phyloP scores from a whole-genome alignment of 441 rosid genomes.

The Populus trichocarpa region DNA sequence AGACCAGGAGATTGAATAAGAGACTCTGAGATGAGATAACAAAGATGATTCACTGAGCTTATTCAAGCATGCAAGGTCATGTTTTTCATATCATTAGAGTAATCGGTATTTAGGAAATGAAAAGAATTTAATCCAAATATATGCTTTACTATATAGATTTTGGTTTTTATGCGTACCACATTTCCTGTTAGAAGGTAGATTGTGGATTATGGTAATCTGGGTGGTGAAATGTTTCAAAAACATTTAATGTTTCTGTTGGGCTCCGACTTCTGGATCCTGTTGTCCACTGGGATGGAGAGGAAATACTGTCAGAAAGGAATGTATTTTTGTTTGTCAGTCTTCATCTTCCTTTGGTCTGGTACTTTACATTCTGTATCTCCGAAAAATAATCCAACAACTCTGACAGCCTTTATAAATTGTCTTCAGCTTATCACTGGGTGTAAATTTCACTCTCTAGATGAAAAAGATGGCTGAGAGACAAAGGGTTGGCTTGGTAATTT shows the following conservation, averaged over 20 bases:
- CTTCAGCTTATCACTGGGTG: conserved; percentile 7
- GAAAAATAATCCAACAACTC: background rate
- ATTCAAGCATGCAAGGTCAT: background rate
- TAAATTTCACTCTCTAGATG: background rate
- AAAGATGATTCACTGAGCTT: background rate
- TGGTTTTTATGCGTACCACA: background rate
- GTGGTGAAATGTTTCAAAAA: conserved; percentile 14
- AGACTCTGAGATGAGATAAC: background rate
- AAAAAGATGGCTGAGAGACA: conserved; percentile 5
- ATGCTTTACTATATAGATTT: conserved; percentile 8
- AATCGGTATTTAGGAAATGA: background rate
- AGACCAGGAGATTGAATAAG: background rate
- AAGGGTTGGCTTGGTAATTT: background rate
- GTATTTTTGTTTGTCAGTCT: conserved; percentile 19
- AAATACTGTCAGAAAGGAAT: background rate
- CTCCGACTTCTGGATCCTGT: conserved; percentile 38
- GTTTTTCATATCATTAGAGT: background rate
- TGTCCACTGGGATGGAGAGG: conserved; percentile 17
- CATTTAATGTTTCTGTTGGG: conserved; percentile 20
- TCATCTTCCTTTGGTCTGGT: conserved; percentile 14
- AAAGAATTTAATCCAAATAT: background rate
- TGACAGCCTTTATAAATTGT: conserved; percentile 21
- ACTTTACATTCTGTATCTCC: conserved; percentile 16
- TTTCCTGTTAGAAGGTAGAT: background rate
- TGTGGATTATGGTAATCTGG: background rate